Percentiles rank a stretch among this genome's conserved stretches.
Evolutionary conservation across 192 early-diverging fungal genomes (phyloP).

Genomic region (Rhizophagus sp.): DNA sequence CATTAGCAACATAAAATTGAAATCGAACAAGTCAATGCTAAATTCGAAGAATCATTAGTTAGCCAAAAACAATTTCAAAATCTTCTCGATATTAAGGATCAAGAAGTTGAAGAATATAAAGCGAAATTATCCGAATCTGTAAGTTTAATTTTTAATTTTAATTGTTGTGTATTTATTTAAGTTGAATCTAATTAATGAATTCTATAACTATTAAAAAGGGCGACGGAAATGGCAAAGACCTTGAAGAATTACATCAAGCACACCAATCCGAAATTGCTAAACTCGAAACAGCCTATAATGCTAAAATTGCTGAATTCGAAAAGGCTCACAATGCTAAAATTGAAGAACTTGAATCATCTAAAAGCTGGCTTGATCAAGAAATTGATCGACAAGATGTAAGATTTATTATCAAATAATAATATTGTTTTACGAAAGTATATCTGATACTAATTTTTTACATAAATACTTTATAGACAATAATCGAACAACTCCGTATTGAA

Average conservation of each 20-base stretch:
- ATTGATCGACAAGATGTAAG: slow-evolving; percentile 40
- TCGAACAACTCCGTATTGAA: slow-evolving; percentile 2
- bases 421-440: too few species aligned
- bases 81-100: slow-evolving; percentile 30
- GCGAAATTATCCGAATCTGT: background rate
- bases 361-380: slow-evolving; percentile 41
- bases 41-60: background rate
- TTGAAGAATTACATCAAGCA: slow-evolving; percentile 25
- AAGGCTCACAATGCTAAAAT: slow-evolving; percentile 22
- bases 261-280: slow-evolving; percentile 21
- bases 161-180: too few species aligned
- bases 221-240: background rate
- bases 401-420: background rate
- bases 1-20: slow-evolving; percentile 21
- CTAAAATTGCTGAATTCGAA: slow-evolving; percentile 35
- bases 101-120: slow-evolving; percentile 34
- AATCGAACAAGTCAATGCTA: slow-evolving; percentile 3
- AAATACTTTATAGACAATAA: background rate
- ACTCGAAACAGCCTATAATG: slow-evolving; percentile 26
- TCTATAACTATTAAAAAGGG: too few species aligned
- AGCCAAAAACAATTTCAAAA: slow-evolving; percentile 27
- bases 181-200: too few species aligned
- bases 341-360: background rate
- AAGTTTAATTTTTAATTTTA: background rate
- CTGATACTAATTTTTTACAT: background rate